phyloP scores from a whole-genome alignment of 306 rosid species.

The Ormosia semicastrata region DNA sequence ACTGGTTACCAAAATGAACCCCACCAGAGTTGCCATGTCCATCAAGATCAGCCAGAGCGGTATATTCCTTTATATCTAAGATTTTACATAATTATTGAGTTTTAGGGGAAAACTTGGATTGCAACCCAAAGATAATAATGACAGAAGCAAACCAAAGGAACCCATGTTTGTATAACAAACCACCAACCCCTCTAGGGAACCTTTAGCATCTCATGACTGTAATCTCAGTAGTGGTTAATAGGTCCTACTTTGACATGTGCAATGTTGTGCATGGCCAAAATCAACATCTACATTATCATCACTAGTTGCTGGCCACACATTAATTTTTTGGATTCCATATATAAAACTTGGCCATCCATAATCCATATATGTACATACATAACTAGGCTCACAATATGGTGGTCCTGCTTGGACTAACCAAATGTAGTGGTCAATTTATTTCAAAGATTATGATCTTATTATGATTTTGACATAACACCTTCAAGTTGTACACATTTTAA shows the following conservation, averaged over 20 bases:
- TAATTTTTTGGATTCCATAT: neutral
- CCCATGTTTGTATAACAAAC: slow-evolving; percentile 25
- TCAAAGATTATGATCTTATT: slow-evolving; percentile 17
- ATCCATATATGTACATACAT: neutral
- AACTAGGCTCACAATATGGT: slow-evolving; percentile 5
- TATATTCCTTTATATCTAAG: neutral
- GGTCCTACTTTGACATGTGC: slow-evolving; percentile 29
- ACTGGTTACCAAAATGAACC: slow-evolving; percentile 16
- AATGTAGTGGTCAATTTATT: neutral
- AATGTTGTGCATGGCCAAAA: slow-evolving; percentile 12
- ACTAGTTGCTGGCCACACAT: neutral
- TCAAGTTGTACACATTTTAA: neutral
- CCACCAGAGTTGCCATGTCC: slow-evolving; percentile 9
- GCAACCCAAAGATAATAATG: neutral
- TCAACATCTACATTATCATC: slow-evolving; percentile 15
- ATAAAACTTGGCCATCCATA: neutral
- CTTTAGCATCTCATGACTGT: slow-evolving; percentile 8
- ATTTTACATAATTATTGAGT: neutral
- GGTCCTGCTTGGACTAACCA: slow-evolving; percentile 21
- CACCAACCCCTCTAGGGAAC: neutral
- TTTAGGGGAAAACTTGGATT: neutral
- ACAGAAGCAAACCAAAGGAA: slow-evolving; percentile 15
- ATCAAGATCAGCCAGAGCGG: neutral
- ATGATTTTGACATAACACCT: slow-evolving; percentile 13
- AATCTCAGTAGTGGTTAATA: slow-evolving; percentile 5